Conservation (phyloP, 2,329 filamentous ascomycete species). For the Fusarium torreyae region DNA sequence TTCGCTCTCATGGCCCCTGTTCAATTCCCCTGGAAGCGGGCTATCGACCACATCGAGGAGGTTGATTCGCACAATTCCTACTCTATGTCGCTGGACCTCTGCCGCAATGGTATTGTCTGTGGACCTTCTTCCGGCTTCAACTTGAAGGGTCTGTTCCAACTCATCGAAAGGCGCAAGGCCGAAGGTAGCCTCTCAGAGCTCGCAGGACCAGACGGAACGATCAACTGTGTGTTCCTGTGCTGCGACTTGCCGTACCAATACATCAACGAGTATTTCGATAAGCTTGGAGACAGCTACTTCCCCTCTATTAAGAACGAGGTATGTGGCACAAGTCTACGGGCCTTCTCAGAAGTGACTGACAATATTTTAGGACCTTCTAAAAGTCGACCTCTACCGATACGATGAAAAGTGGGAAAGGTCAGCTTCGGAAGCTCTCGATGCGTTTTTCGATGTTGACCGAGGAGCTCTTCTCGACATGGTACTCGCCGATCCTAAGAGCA, state of each 20-base stretch:
- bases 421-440: slow-evolving; percentile 23
- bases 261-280: slow-evolving; percentile 72
- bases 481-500: slow-evolving; percentile 10
- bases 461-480: slow-evolving; percentile 31
- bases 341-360: neutral
- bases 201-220: slow-evolving; percentile 60
- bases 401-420: slow-evolving; percentile 50
- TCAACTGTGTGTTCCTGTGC: slow-evolving; percentile 72
- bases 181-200: slow-evolving; percentile 61
- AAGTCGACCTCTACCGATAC: slow-evolving; percentile 47
- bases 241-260: slow-evolving; percentile 77
- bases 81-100: slow-evolving; percentile 67
- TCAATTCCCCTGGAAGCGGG: slow-evolving; percentile 71
- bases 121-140: slow-evolving; percentile 75
- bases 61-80: slow-evolving; percentile 70
- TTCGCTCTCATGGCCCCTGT: slow-evolving; percentile 64
- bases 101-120: slow-evolving; percentile 70
- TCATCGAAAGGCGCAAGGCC: slow-evolving; percentile 64
- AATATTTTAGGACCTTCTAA: slow-evolving; percentile 38
- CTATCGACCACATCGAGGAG: slow-evolving; percentile 70
- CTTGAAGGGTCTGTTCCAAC: slow-evolving; percentile 66
- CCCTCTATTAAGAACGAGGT: slow-evolving; percentile 63
- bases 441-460: slow-evolving; percentile 36
- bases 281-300: slow-evolving; percentile 65
- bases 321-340: neutral